These are phyloP conservation scores for Hypholoma fasciculare DNA, from an alignment of 768 basidiomycete species.

Conservation along the genomic window DNA sequence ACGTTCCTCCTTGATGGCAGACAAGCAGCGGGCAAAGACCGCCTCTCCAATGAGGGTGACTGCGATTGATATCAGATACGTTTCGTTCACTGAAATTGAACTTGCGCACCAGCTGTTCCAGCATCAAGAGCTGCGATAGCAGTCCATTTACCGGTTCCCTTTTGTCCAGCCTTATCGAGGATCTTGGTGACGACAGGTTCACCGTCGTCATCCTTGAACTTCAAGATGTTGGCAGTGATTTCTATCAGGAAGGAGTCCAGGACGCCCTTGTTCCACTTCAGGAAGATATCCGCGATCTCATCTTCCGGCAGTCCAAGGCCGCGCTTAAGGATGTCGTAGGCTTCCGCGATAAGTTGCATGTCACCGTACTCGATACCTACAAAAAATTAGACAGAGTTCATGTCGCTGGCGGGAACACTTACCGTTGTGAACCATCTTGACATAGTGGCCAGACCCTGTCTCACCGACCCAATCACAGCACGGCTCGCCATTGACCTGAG, in stretches of 20 bases:
- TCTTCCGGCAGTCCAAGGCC: conserved; percentile 83
- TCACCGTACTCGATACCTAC: conserved; percentile 99
- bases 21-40: conserved; percentile 97
- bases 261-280: conserved; percentile 97
- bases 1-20: conserved; percentile 96
- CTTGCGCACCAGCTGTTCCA: conserved; percentile 71
- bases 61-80: conserved; percentile 28
- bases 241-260: conserved; percentile 99
- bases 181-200: conserved; percentile 91
- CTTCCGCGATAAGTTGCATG: conserved; percentile 99
- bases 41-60: conserved; percentile 99
- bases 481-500: conserved; percentile 91
- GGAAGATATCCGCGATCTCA: conserved; percentile 95
- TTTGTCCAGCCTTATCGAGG: conserved; percentile 95
- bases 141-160: conserved; percentile 99
- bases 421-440: conserved; percentile 99
- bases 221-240: conserved; percentile 95
- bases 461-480: conserved; percentile 99
- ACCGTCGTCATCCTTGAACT: conserved; percentile 96
- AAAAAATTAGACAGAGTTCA: conserved; percentile 9
- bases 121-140: conserved; percentile 95
- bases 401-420: conserved; percentile 19
- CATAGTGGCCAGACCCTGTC: conserved; percentile 94
- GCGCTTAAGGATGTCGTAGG: conserved; percentile 97
- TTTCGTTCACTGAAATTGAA: conserved; percentile 5